Base-by-base conservation (phyloP, 2,329 filamentous ascomycete genomes). In the Falciphora oryzae region DNA sequence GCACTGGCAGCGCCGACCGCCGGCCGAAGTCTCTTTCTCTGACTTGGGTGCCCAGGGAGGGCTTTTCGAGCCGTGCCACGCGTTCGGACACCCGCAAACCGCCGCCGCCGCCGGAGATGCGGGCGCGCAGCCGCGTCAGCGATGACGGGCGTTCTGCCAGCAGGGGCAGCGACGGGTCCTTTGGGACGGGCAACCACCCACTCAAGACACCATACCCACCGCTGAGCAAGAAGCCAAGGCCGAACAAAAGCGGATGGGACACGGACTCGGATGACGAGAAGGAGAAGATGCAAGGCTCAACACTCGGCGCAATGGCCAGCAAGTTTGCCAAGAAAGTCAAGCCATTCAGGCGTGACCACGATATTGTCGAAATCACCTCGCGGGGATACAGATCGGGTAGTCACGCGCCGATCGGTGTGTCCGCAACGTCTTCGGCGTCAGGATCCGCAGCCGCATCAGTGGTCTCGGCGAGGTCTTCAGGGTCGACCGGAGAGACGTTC, bases 191-290 rank as follows among this genome's bases (percentile, higher is more conserved):
- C 44, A 31, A 62, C 16, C 61, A 60, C 38, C 61, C 64, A 2
- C 59, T 65, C 57, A 69, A 66, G 65, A 68, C 68, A 53, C 66
- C 68, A 3, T 69, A 66, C 38, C 68, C 67, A 10, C 18, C 56
- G 14, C 31, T 11, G 57, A 18, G 10, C 18, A 53, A 53, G 8
- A 53, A 29, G 2, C 3, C 18, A 22, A 10, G 10, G 22, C 28
- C 31, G 29, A 61, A 61, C 29, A 61, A 61, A 31, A 72, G 69
- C 63, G 63, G 63, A 1, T 71, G 69, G 44, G 69, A 72, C 13
- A n/a, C 62, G 25, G 62, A 63, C 18, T 35, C 56, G 31, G 65
- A 68, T 11, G 67, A 69, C 58, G 67, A 67, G 31, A 63, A 63
- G 35, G 66, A 66, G 29, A 53, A 18, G 44, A 53, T 22, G n/a